Evolutionary conservation across 257 asterid species (phyloP), one percentile per base, ranked within the genome.

Genomic region (Solanum paucissectum): DNA sequence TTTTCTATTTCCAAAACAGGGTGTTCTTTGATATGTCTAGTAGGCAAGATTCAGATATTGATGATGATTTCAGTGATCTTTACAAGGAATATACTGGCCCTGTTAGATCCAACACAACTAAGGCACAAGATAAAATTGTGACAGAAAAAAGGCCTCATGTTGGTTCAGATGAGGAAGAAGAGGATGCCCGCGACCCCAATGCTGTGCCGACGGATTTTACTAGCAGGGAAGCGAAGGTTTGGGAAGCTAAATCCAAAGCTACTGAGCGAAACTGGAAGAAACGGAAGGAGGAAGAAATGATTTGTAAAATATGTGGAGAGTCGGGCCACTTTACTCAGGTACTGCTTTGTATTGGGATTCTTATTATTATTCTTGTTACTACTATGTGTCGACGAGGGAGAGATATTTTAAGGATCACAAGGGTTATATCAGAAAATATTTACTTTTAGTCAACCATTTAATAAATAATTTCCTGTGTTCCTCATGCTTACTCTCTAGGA

Each of bases 201-300:
- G 99, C 99, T 83, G 98, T 97, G 62, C 99, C 99, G 9, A 97
- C 99, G 20, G 99, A 97, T 94, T 97, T 97, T 90, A 97, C 99
- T 84, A 97, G 99, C 91, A 93, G 99, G 84, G 99, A 97, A 91
- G 99, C 99, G 87, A 97, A 96, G 92, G 96, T 97, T 74, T 97
- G 99, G 99, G 99, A 95, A 89, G 99, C 99, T 87, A 97, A 97
- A 93, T 96, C 99, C 42, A 97, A 97, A 92, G 99, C 99, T 87
- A 97, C 99, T 23, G 99, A 97, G 91, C 94, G 98, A 90, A 96
- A 95, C 88, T 97, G 99, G 99, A 97, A 97, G 94, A 97, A 97
- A 92, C 92, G 98, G 90, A 97, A 97, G 91, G 99, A 97, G 88
- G 99, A 97, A 88, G 99, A 97, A 88, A 92, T 95, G 95, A 97